phyloP scores from a whole-genome alignment of 495 filamentous ascomycete genomes.

The Astrothelium macrocarpum region DNA sequence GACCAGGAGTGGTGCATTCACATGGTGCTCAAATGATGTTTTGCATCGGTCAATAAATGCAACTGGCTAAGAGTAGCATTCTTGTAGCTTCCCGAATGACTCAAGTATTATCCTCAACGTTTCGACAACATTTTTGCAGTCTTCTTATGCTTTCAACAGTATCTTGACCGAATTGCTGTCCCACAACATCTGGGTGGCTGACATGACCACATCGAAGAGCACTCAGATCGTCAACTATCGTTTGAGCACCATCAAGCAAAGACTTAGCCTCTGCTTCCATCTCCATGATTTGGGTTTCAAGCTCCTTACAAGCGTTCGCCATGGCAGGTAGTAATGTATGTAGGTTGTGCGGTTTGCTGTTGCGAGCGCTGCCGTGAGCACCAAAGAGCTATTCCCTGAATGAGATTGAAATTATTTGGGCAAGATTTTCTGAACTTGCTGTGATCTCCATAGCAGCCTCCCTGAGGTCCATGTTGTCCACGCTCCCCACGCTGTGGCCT shows the following conservation, averaged over 20 bases:
- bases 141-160: constrained; percentile 24
- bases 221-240: constrained; percentile 61
- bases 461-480: constrained; percentile 41
- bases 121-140: constrained; percentile 16
- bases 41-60: no score
- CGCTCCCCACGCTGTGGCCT: constrained; percentile 28
- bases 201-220: constrained; percentile 76
- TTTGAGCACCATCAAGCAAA: constrained; percentile 51
- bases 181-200: constrained; percentile 46
- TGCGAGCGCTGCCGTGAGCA: constrained; percentile 34
- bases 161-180: constrained; percentile 53
- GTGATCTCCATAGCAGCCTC: constrained; percentile 49
- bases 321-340: constrained; percentile 57
- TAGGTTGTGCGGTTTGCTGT: constrained; percentile 47
- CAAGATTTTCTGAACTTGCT: not conserved
- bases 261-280: constrained; percentile 54
- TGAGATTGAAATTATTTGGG: not conserved
- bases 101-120: not conserved
- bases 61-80: not conserved
- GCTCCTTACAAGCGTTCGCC: constrained; percentile 51
- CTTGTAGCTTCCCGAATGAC: not conserved
- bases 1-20: no score
- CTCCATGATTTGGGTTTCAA: constrained; percentile 55
- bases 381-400: constrained; percentile 50
- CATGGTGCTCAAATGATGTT: no score